These are phyloP conservation scores for Fusarium brevicatenulatum DNA, from an alignment of 2,329 filamentous ascomycete genomes.

Conservation along the genomic window DNA sequence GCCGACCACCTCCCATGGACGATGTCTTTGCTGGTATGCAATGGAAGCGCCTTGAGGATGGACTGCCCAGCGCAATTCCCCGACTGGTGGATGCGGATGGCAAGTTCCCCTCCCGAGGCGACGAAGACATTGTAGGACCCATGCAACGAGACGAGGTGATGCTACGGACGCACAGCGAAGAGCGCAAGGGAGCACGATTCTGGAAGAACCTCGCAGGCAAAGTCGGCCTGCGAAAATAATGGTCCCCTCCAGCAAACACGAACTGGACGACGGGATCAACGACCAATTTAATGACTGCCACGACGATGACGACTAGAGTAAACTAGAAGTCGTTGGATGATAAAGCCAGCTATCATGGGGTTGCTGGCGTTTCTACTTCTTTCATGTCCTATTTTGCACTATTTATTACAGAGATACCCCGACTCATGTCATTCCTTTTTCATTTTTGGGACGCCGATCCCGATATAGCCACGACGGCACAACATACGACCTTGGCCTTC, in stretches of 20 bases:
- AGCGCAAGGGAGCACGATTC: slow-evolving; percentile 58
- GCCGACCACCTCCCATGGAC: slow-evolving; percentile 48
- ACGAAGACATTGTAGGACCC: slow-evolving; percentile 92
- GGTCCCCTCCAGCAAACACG: slow-evolving; percentile 6
- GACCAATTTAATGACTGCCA: slow-evolving; percentile 40
- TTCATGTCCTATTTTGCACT: slow-evolving; percentile 25
- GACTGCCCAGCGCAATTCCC: slow-evolving; percentile 72
- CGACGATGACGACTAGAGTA: slow-evolving; percentile 38
- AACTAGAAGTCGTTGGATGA: slow-evolving; percentile 32
- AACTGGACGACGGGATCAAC: slow-evolving; percentile 13
- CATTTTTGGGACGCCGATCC: slow-evolving; percentile 20
- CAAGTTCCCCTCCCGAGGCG: slow-evolving; percentile 89
- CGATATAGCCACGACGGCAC: slow-evolving; percentile 41
- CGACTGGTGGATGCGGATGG: slow-evolving; percentile 76
- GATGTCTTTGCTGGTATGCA: slow-evolving; percentile 56
- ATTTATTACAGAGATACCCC: slow-evolving; percentile 43
- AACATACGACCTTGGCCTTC: slow-evolving; percentile 22
- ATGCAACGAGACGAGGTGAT: slow-evolving; percentile 76
- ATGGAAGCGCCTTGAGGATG: slow-evolving; percentile 61
- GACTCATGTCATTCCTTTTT: slow-evolving; percentile 45
- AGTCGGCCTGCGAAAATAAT: slow-evolving; percentile 51
- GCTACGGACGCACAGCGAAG: slow-evolving; percentile 57
- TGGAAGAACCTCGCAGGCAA: slow-evolving; percentile 61
- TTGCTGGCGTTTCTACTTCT: slow-evolving; percentile 35
- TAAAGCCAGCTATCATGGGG: slow-evolving; percentile 32